Percentiles rank a stretch among this genome's conserved stretches.
phyloP scores from a whole-genome alignment of 2,329 filamentous ascomycete genomes.

The Botrytis elliptica region DNA sequence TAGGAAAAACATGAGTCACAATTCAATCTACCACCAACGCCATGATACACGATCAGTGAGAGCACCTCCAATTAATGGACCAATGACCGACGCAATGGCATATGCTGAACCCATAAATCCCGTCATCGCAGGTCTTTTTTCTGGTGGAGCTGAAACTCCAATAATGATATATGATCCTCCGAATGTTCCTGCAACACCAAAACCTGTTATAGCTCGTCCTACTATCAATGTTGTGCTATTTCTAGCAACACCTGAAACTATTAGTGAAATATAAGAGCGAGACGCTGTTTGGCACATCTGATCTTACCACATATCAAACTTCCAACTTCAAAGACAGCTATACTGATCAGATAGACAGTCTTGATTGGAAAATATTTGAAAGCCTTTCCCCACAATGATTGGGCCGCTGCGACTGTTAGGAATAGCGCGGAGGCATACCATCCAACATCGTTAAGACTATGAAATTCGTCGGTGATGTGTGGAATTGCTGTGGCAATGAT shows the following conservation, averaged over 20 bases:
- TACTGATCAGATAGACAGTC: slow-evolving; percentile 30
- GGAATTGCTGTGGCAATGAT: slow-evolving; percentile 39
- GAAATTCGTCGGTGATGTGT: slow-evolving; percentile 41
- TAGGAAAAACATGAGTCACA: background rate
- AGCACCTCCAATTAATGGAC: slow-evolving; percentile 39
- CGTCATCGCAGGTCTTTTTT: background rate
- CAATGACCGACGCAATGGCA: slow-evolving; percentile 29
- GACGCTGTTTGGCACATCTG: no score
- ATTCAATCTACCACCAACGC: slow-evolving; percentile 36
- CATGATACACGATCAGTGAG: slow-evolving; percentile 41
- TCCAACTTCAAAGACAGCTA: slow-evolving; percentile 40
- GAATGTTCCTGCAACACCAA: slow-evolving; percentile 36
- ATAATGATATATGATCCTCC: slow-evolving; percentile 37
- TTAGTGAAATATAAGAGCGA: background rate
- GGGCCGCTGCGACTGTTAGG: slow-evolving; percentile 42
- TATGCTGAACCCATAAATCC: slow-evolving; percentile 47
- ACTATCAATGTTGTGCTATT: slow-evolving; percentile 37
- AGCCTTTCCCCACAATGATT: slow-evolving; percentile 26
- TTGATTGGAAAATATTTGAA: slow-evolving; percentile 35
- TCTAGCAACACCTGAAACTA: slow-evolving; percentile 26
- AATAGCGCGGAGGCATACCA: slow-evolving; percentile 56
- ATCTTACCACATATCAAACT: slow-evolving; percentile 36
- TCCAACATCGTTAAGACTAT: slow-evolving; percentile 39
- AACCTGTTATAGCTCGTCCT: slow-evolving; percentile 38
- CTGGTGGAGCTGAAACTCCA: background rate